Percentiles rank a stretch among this genome's conserved stretches.
Conservation (phyloP, 2,329 filamentous ascomycete genomes). For the Knoxdaviesia capensis region DNA sequence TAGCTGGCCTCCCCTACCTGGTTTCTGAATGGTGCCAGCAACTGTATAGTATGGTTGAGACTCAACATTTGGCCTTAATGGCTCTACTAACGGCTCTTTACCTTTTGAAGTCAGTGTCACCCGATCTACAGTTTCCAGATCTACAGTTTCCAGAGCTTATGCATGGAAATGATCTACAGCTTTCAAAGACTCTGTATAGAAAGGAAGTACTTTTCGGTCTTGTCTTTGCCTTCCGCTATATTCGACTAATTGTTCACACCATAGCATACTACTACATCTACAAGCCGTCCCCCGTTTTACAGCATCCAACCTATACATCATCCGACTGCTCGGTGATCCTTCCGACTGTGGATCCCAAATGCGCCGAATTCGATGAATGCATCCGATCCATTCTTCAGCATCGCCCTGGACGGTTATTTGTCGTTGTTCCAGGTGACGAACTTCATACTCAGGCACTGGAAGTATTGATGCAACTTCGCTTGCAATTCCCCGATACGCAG, state of each 20-base stretch:
- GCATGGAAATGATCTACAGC: too few species aligned
- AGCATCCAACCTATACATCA: slow-evolving; percentile 12
- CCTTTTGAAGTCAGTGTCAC: too few species aligned
- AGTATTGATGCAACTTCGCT: slow-evolving; percentile 3
- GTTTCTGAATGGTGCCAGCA: too few species aligned
- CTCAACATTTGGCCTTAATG: too few species aligned
- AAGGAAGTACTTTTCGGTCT: background rate
- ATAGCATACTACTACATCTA: slow-evolving; percentile 18
- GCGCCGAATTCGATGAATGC: slow-evolving; percentile 19
- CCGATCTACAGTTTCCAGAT: too few species aligned
- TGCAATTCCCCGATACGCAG: slow-evolving; percentile 4
- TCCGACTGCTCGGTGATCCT: slow-evolving; percentile 28
- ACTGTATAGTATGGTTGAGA: too few species aligned
- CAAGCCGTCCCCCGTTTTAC: slow-evolving; percentile 10
- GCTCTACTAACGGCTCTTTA: too few species aligned
- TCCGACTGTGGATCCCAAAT: slow-evolving; percentile 25
- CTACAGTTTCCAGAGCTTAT: too few species aligned
- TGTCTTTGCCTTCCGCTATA: slow-evolving; percentile 19
- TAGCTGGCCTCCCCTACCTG: too few species aligned
- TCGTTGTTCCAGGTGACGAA: slow-evolving; percentile 22
- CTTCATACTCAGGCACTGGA: slow-evolving; percentile 7
- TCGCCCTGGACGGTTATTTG: slow-evolving; percentile 15
- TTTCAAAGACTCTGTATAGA: too few species aligned
- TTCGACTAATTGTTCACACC: slow-evolving; percentile 21
- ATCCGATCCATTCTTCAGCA: slow-evolving; percentile 19